These are phyloP conservation scores for Microcyclospora pomicola DNA, from an alignment of 2,329 filamentous ascomycete genomes.

Conservation along the genomic window DNA sequence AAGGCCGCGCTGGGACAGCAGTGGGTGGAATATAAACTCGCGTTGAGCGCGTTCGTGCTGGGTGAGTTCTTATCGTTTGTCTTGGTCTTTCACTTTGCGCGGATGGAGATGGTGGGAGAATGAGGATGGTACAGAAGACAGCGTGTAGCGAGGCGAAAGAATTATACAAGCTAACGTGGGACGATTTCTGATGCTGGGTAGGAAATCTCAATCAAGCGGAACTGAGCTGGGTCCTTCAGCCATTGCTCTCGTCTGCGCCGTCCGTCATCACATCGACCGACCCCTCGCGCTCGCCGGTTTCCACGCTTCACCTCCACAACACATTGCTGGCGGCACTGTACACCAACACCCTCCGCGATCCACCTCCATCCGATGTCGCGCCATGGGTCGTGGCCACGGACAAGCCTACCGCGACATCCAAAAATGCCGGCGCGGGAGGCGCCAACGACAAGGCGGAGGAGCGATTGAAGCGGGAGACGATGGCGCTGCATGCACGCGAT, in stretches of 20 bases:
- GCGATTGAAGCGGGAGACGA: conserved; percentile 49
- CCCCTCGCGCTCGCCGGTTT: conserved; percentile 9
- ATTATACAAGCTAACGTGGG: background rate
- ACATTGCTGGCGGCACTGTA: conserved; percentile 45
- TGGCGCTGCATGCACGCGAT: conserved; percentile 47
- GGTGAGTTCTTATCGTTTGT: conserved; percentile 27
- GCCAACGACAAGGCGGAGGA: conserved; percentile 49
- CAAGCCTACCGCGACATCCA: conserved; percentile 59
- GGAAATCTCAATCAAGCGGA: conserved; percentile 49
- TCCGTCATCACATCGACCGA: conserved; percentile 18
- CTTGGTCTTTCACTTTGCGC: background rate
- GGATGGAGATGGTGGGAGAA: background rate
- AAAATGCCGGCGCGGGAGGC: conserved; percentile 31
- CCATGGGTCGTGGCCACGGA: conserved; percentile 56
- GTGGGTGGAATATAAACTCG: conserved; percentile 47
- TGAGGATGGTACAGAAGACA: background rate
- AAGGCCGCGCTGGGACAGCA: conserved; percentile 46
- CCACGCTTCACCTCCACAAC: conserved; percentile 43
- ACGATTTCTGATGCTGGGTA: conserved; percentile 14
- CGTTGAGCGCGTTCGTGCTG: conserved; percentile 42
- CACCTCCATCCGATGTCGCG: conserved; percentile 45
- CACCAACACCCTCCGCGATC: conserved; percentile 45
- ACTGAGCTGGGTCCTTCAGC: conserved; percentile 41
- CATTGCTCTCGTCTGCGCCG: conserved; percentile 39
- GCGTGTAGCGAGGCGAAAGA: background rate